Conservation (phyloP, 306 rosid species). For the Hippophae gyantsensis region DNA sequence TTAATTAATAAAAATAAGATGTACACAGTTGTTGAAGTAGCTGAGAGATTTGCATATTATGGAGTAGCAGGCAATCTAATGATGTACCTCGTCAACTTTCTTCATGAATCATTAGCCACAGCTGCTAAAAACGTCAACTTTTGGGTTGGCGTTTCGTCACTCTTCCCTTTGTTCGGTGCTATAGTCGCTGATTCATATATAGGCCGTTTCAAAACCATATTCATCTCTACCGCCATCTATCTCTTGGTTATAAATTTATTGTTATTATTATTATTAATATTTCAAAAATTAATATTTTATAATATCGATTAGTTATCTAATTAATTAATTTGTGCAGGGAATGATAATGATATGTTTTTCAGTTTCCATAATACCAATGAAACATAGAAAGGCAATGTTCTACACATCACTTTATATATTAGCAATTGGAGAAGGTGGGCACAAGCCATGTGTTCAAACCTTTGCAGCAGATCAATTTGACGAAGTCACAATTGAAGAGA, state of each 20-base stretch:
- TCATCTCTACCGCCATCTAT: slow-evolving; percentile 22
- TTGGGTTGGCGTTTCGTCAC: slow-evolving; percentile 39
- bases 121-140: slow-evolving; percentile 44
- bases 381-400: slow-evolving; percentile 19
- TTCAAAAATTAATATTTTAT: neutral
- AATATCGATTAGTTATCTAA: neutral
- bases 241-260: slow-evolving; percentile 6
- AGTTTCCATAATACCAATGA: slow-evolving; percentile 17
- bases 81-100: slow-evolving; percentile 26
- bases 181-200: slow-evolving; percentile 38
- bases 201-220: slow-evolving; percentile 47
- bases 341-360: neutral
- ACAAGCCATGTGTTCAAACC: slow-evolving; percentile 72
- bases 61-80: slow-evolving; percentile 38
- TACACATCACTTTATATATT: slow-evolving; percentile 42
- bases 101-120: slow-evolving; percentile 12
- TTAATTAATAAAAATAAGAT: neutral
- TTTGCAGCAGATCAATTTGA: slow-evolving; percentile 75
- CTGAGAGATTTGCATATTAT: slow-evolving; percentile 35
- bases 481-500: slow-evolving; percentile 45
- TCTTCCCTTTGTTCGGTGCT: slow-evolving; percentile 42
- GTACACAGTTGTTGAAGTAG: slow-evolving; percentile 40
- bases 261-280: neutral
- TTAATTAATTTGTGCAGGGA: slow-evolving; percentile 4
- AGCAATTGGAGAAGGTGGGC: slow-evolving; percentile 63